Conservation (phyloP, 768 basidiomycete species). For the Termitomyces sp. region DNA sequence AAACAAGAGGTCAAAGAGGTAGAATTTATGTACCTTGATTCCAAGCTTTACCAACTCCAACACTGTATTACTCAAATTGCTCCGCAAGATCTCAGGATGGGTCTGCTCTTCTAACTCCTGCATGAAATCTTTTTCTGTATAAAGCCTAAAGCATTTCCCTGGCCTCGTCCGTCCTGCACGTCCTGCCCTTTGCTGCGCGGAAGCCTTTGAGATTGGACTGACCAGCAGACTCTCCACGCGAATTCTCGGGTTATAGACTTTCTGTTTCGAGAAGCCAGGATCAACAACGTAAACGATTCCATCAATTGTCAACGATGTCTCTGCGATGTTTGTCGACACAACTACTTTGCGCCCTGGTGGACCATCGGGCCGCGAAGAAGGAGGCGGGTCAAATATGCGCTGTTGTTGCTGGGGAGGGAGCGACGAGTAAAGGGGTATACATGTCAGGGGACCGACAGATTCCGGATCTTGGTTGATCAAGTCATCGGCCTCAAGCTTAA, state of each 20-base stretch:
- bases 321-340: conserved; percentile 95
- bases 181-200: conserved; percentile 93
- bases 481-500: conserved; percentile 87
- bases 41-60: conserved; percentile 93
- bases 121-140: conserved; percentile 97
- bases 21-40: conserved; percentile 52
- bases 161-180: conserved; percentile 95
- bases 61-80: conserved; percentile 91
- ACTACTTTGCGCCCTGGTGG: conserved; percentile 92
- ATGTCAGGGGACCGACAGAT: conserved; percentile 79
- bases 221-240: conserved; percentile 93
- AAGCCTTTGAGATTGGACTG: conserved; percentile 94
- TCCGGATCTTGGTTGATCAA: conserved; percentile 65
- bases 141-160: conserved; percentile 95
- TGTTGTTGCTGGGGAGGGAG: conserved; percentile 94
- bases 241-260: conserved; percentile 96
- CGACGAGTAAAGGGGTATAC: conserved; percentile 93
- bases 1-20: background rate
- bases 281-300: conserved; percentile 99
- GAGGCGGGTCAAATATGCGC: conserved; percentile 91
- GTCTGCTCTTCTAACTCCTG: conserved; percentile 95
- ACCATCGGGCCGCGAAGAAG: conserved; percentile 56
- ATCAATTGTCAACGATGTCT: conserved; percentile 96
- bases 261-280: conserved; percentile 96
- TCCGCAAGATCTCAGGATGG: conserved; percentile 90